Evolutionary conservation across 1,284 basidiomycete genomes (phyloP).

Genomic region (Trametes hirsuta): DNA sequence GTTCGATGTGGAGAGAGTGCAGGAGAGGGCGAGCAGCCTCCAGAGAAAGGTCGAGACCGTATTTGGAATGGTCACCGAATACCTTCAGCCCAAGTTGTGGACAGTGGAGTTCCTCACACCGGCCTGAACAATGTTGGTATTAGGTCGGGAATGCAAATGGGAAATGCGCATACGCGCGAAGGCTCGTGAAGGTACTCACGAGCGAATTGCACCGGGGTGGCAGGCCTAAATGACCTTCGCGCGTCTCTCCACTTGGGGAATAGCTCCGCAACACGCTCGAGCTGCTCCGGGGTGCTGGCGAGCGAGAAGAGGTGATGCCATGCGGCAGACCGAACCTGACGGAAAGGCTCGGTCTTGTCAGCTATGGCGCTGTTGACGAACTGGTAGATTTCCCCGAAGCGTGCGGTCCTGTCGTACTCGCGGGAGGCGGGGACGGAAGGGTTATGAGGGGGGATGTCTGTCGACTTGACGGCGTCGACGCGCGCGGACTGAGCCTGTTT

Average conservation of each 20-base stretch:
- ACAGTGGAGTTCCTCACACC: conserved; percentile 58
- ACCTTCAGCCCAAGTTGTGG: conserved; percentile 60
- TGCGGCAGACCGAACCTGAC: conserved; percentile 36
- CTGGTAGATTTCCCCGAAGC: conserved; percentile 33
- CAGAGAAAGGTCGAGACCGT: conserved; percentile 56
- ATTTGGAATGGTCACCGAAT: conserved; percentile 63
- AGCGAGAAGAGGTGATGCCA: conserved; percentile 56
- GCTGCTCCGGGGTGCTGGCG: conserved; percentile 48
- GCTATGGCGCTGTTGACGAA: conserved; percentile 33
- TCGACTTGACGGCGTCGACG: background rate
- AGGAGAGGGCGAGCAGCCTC: conserved; percentile 52
- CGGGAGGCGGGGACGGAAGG: conserved; percentile 9
- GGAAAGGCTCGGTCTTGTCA: conserved; percentile 14
- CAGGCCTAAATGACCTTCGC: conserved; percentile 41
- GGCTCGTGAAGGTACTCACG: conserved; percentile 42
- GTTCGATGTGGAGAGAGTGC: conserved; percentile 47
- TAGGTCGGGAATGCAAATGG: background rate
- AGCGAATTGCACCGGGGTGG: conserved; percentile 48
- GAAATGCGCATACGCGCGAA: background rate
- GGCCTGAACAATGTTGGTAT: conserved; percentile 43
- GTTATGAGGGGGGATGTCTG: conserved; percentile 8
- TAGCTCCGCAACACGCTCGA: conserved; percentile 46
- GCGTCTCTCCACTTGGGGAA: conserved; percentile 53
- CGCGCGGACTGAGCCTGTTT: background rate
- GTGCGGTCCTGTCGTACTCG: conserved; percentile 25